Percentiles rank a stretch among this genome's conserved stretches.
Conservation (phyloP, 2,329 filamentous ascomycete genomes). For the Calonectria pseudoturangicola region DNA sequence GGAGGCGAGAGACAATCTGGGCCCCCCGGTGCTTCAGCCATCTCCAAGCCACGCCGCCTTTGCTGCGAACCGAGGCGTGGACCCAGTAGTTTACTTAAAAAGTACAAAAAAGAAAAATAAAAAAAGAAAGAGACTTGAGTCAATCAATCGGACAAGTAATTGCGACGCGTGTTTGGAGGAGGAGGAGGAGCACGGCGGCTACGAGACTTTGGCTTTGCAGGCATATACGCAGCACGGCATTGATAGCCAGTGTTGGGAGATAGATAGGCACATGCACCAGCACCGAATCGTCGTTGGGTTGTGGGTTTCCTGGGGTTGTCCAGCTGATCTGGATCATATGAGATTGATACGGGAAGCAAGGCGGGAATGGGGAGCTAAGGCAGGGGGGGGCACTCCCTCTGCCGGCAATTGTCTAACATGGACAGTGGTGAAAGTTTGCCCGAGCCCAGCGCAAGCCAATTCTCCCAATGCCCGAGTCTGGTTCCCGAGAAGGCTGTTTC, state of each 20-base stretch:
- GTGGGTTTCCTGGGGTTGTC: slow-evolving; percentile 27
- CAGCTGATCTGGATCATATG: slow-evolving; percentile 51
- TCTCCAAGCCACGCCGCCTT: slow-evolving; percentile 6
- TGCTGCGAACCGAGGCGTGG: slow-evolving; percentile 20
- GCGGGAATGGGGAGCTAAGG: slow-evolving; percentile 24
- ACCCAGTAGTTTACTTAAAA: slow-evolving; percentile 25
- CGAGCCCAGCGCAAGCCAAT: slow-evolving; percentile 6
- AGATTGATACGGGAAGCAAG: slow-evolving; percentile 49
- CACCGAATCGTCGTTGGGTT: background rate
- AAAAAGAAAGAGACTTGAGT: background rate
- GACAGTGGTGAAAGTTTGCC: slow-evolving; percentile 4
- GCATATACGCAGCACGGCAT: background rate
- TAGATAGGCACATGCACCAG: slow-evolving; percentile 16
- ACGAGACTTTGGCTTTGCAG: slow-evolving; percentile 40
- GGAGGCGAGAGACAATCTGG: slow-evolving; percentile 17
- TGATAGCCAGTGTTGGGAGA: slow-evolving; percentile 24
- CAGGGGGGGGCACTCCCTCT: slow-evolving; percentile 8
- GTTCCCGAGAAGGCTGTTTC: background rate
- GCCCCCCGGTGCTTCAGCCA: slow-evolving; percentile 15
- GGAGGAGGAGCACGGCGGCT: slow-evolving; percentile 6
- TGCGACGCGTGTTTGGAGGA: background rate
- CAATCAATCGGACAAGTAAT: background rate
- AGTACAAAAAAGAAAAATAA: background rate
- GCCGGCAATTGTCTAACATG: slow-evolving; percentile 15
- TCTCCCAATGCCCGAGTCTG: background rate